phyloP scores from a whole-genome alignment of 768 basidiomycete genomes.

The Gelatoporia subvermispora region DNA sequence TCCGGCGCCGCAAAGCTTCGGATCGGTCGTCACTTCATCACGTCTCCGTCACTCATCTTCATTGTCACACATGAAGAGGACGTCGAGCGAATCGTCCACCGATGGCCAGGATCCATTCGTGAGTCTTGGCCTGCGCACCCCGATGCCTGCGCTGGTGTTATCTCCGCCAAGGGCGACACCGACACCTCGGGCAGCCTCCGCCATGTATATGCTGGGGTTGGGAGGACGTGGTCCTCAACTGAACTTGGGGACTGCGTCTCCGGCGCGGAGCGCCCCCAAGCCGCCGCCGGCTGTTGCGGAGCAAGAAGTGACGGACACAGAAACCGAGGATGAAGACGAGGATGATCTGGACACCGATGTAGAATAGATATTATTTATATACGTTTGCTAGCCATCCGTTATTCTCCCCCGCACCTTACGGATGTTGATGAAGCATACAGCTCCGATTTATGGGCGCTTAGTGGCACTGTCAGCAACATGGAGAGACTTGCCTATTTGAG shows the following conservation, averaged over 20 bases:
- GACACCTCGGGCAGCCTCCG: constrained; percentile 47
- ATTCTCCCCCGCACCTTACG: no score
- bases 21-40: constrained; percentile 65
- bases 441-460: no score
- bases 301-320: background rate
- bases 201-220: constrained; percentile 61
- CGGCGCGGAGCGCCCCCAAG: constrained; percentile 7
- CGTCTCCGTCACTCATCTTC: constrained; percentile 48
- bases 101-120: constrained; percentile 36
- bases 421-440: no score
- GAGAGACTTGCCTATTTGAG: background rate
- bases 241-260: constrained; percentile 8
- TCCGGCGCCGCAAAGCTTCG: constrained; percentile 58
- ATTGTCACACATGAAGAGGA: constrained; percentile 21
- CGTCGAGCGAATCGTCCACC: constrained; percentile 10
- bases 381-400: no score
- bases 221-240: constrained; percentile 40
- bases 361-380: constrained; percentile 4
- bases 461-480: background rate
- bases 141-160: constrained; percentile 47
- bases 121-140: constrained; percentile 46
- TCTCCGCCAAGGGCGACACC: constrained; percentile 17
- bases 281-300: constrained; percentile 2
- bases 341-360: constrained; percentile 11
- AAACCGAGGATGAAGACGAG: constrained; percentile 8